Evolutionary conservation across 2,329 filamentous ascomycete species (phyloP).

Genomic region (Coleophoma eucalyptorum): DNA sequence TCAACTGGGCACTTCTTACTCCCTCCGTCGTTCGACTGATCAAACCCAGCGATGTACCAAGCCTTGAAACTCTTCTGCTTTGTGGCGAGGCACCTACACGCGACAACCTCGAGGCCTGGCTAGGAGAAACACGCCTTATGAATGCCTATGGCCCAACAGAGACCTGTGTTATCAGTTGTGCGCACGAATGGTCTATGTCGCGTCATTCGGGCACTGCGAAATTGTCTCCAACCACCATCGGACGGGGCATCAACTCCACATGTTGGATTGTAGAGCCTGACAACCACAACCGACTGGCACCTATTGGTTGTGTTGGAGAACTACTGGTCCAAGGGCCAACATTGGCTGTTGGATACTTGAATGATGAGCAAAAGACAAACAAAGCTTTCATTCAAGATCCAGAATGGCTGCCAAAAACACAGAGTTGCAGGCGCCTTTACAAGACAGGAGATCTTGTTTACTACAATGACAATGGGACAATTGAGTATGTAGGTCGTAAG

Average conservation of each 20-base stretch:
- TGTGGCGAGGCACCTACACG: neutral
- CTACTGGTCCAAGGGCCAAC: constrained; percentile 4
- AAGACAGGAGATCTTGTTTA: constrained; percentile 62
- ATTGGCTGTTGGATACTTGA: constrained; percentile 5
- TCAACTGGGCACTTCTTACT: constrained; percentile 5
- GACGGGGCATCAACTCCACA: neutral
- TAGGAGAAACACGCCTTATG: neutral
- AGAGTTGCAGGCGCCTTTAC: constrained; percentile 38
- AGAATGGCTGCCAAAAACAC: neutral
- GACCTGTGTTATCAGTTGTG: neutral
- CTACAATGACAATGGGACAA: constrained; percentile 52
- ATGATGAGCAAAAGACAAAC: neutral
- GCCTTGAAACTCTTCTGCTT: neutral
- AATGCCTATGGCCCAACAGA: neutral
- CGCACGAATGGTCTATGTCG: neutral
- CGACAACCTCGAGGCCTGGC: neutral
- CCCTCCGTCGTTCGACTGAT: constrained; percentile 2
- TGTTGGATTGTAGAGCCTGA: constrained; percentile 11
- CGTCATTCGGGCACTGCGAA: neutral
- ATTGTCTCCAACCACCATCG: neutral
- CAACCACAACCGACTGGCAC: constrained; percentile 6
- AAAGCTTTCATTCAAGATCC: neutral
- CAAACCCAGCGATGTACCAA: constrained; percentile 22
- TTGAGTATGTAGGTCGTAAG: constrained; percentile 58
- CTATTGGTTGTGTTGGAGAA: constrained; percentile 6